phyloP scores from a whole-genome alignment of 768 basidiomycete species.

The Scleroderma bovista region DNA sequence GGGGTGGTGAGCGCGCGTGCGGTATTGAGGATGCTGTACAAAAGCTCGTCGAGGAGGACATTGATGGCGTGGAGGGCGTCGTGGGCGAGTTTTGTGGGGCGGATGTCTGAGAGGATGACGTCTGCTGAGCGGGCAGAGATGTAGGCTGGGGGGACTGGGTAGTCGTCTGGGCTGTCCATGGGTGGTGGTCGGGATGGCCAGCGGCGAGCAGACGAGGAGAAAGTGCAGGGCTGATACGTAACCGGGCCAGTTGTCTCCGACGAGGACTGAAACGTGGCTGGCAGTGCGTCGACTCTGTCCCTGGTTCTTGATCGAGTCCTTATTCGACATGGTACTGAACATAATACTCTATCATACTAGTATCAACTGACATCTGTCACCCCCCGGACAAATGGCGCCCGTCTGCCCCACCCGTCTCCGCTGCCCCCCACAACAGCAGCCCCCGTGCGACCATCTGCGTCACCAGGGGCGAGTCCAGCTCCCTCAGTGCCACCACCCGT shows the following conservation, averaged over 20 bases:
- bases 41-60: slow-evolving; percentile 77
- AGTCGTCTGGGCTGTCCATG: slow-evolving; percentile 5
- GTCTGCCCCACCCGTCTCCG: too few relatives aligned
- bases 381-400: neutral
- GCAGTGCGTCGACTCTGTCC: too few relatives aligned
- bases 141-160: slow-evolving; percentile 55
- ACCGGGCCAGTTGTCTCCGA: neutral
- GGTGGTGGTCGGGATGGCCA: slow-evolving; percentile 9
- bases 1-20: slow-evolving; percentile 70
- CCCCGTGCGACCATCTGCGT: slow-evolving; percentile 44
- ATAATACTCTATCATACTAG: too few relatives aligned
- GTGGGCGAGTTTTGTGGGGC: slow-evolving; percentile 79
- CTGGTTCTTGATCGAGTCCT: too few relatives aligned
- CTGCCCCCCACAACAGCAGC: slow-evolving; percentile 42
- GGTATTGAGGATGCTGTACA: slow-evolving; percentile 63
- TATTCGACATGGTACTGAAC: too few relatives aligned
- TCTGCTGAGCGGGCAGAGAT: slow-evolving; percentile 83
- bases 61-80: slow-evolving; percentile 80
- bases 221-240: neutral
- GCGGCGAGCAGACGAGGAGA: slow-evolving; percentile 9
- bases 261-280: slow-evolving; percentile 1
- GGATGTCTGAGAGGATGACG: slow-evolving; percentile 86
- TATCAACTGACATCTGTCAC: too few relatives aligned
- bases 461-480: slow-evolving; percentile 44
- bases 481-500: slow-evolving; percentile 35